A percentile compares a stretch with the other conserved stretches of the same genome.
Conservation (phyloP, 169 alveolate genomes). For the Haemoproteus tartakovskyi region DNA sequence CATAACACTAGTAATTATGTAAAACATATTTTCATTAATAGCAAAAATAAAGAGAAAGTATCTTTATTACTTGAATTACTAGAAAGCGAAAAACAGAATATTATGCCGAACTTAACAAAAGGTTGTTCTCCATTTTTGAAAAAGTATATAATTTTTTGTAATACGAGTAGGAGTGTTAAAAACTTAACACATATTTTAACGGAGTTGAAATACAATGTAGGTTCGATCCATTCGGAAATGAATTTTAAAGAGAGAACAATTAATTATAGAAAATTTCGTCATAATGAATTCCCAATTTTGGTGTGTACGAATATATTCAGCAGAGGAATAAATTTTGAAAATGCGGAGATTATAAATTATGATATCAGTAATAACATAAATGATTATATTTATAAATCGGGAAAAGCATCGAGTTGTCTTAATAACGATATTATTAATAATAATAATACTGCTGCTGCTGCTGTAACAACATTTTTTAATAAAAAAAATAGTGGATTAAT, state of each 20-base stretch:
- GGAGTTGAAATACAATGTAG: constrained; percentile 42
- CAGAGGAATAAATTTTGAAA: constrained; percentile 52
- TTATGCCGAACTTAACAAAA: background rate
- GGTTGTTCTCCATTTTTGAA: background rate
- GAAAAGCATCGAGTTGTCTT: background rate
- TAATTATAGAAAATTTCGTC: constrained; percentile 45
- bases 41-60: constrained; percentile 61
- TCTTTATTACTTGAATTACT: constrained; percentile 27
- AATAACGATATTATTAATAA: background rate
- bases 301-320: constrained; percentile 59
- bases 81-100: background rate
- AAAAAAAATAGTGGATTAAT: constrained; percentile 31
- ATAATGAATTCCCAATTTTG: constrained; percentile 23
- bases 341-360: constrained; percentile 41
- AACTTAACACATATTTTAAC: constrained; percentile 12
- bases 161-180: constrained; percentile 56
- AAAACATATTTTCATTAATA: constrained; percentile 56
- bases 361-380: constrained; percentile 61
- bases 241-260: constrained; percentile 36
- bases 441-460: constrained; percentile 29
- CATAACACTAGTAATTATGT: constrained; percentile 28
- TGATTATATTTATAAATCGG: constrained; percentile 50
- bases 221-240: constrained; percentile 63
- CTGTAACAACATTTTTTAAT: constrained; percentile 48
- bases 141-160: constrained; percentile 53